Conservation (phyloP, 2,329 filamentous ascomycete species). For the Colletotrichum cuscutae region DNA sequence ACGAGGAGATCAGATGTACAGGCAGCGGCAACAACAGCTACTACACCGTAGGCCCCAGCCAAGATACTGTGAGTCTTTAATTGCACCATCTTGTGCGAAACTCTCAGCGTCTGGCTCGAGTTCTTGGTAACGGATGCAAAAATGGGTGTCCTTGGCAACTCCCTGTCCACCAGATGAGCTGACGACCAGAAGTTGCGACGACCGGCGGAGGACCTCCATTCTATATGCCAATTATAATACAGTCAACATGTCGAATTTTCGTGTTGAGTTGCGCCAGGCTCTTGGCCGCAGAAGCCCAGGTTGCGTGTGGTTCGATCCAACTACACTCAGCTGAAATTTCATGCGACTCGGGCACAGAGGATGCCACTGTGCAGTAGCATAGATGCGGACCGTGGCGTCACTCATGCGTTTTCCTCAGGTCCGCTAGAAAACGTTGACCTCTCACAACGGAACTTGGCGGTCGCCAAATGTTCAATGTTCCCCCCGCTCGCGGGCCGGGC, state of each 20-base stretch:
- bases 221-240: conserved; percentile 22
- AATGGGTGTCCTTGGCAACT: neutral
- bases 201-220: neutral
- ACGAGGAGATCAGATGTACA: conserved; percentile 45
- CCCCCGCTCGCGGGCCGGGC: neutral
- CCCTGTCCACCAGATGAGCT: neutral
- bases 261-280: neutral
- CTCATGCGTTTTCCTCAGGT: conserved; percentile 6
- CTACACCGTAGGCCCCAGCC: conserved; percentile 30
- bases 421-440: conserved; percentile 24
- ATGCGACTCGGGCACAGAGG: neutral
- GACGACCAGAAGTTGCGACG: neutral
- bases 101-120: neutral
- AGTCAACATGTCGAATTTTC: neutral
- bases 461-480: neutral
- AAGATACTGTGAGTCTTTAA: conserved; percentile 32
- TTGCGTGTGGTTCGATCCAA: neutral
- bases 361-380: conserved; percentile 13
- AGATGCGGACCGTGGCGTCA: conserved; percentile 1
- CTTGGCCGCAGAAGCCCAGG: neutral
- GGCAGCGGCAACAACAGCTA: conserved; percentile 34
- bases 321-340: neutral
- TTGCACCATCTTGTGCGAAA: conserved; percentile 33
- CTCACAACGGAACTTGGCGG: conserved; percentile 17
- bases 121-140: neutral